Evolutionary conservation across 202 grass and related monocot species (phyloP), one percentile per base, ranked within the genome.

Genomic region (Panicum virgatum): DNA sequence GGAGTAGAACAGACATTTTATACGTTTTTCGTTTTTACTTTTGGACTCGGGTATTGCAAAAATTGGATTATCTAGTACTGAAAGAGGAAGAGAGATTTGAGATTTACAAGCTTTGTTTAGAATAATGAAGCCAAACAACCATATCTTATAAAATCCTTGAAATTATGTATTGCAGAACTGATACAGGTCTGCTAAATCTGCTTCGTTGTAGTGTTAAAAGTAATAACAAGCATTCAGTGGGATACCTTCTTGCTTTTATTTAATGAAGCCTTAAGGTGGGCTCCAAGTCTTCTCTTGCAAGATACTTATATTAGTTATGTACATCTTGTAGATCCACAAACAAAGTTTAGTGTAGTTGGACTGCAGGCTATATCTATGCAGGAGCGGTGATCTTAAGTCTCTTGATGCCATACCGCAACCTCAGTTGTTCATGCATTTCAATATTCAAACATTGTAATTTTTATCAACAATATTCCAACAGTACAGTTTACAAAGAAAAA

Each of bases 51-150:
- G 54, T 61, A 71, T 64, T 83, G 25, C 69, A 83, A 69, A 59
- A 83, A 66, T 30, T 3, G 56, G 20, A 23, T 46, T 25, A n/a
- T 66, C 46, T 87, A 26, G n/a, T 22, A 19, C 40, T 37, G 52
- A 92, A 86, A 29, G 63, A 58, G 14, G 22, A 58, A 27, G 64
- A 26, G 23, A 9, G 32, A 56, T 71, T 70, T 76, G 30, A 59
- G 34, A 76, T 59, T 50, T 53, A 30, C 60, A 79, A 51, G 39
- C 50, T 86, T 34, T 72, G n/a, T 53, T 61, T 44, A 76, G n/a
- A 82, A 82, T 83, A 12, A 80, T 69, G 29, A 86, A 72, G 20
- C 65, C 25, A 75, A 72, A 66, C 20, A 82, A 64, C 48, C 3
- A 57, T 46, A 58, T 71, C 18, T 19, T 62, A 39, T 69, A 34